Evolutionary conservation across 2,329 filamentous ascomycete genomes (phyloP), one percentile per base, ranked within the genome.

Genomic region (Cladosporium austrohemisphaericum): DNA sequence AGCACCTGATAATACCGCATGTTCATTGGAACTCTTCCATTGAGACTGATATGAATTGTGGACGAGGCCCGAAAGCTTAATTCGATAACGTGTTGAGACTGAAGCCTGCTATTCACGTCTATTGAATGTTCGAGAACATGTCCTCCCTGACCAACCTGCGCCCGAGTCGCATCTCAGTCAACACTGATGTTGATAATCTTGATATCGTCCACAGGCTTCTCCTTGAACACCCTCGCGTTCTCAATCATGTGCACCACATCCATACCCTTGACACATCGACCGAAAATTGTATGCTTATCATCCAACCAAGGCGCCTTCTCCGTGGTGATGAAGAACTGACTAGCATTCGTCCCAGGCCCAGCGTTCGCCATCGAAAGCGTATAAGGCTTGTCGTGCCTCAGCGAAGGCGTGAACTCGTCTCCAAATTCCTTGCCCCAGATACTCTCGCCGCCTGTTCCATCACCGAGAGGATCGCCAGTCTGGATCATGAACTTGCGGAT

Each of bases 401-500:
- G 71, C 14, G 82, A 86, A 0, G 61, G 59, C 59, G 87, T 90
- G 60, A 98, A 95, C 67, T 98, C 93, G 64, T 98, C 93, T 61
- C 86, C 87, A 61, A 95, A 95, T 58, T 93, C 86, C 33, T 76
- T 83, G n/a, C 88, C 88, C 90, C 90, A 95, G 61, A 95, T 95
- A 57, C 84, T 89, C 67, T 94, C 88, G 29, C 90, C 90, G 36
- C 90, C 90, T 0, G 90, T 95, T 3, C 90, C 90, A 62, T 95
- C 89, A 8, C 90, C 90, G 1, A 93, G 71, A 0, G 90, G 89
- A 64, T 95, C 90, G 43, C 90, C 90, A 18, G 81, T 81, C 64
- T 90, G 89, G 53, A 98, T 95, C 94, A 98, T 98, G 72, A 98
- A 98, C 64, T 96, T 96, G 53, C 87, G 83, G 60, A 98, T 98